These are phyloP conservation scores for Crataegus laevigata DNA, from an alignment of 306 rosid genomes.

Conservation along the genomic window DNA sequence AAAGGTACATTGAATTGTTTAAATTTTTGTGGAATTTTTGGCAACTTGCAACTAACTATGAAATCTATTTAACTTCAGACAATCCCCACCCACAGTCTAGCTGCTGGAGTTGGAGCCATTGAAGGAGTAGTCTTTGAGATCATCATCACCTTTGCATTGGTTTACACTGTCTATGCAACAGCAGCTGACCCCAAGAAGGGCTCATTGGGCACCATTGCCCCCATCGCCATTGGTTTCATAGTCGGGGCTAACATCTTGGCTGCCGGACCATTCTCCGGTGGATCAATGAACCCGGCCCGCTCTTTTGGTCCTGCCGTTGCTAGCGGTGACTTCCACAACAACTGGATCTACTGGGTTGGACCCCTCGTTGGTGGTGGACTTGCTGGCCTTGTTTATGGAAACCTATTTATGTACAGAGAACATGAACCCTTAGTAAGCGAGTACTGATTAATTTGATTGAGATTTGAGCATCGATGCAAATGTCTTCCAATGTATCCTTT, in stretches of 20 bases:
- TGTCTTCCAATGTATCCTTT: neutral
- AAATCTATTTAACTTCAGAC: constrained; percentile 25
- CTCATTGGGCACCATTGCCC: constrained; percentile 65
- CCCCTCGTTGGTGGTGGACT: constrained; percentile 80
- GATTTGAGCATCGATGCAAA: neutral
- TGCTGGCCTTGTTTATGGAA: constrained; percentile 79
- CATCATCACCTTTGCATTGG: constrained; percentile 71
- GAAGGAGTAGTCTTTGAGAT: constrained; percentile 72
- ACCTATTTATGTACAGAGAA: constrained; percentile 44
- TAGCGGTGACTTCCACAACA: constrained; percentile 62
- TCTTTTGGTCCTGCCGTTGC: constrained; percentile 91
- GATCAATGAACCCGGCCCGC: constrained; percentile 92
- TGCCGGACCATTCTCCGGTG: constrained; percentile 86
- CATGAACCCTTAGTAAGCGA: constrained; percentile 52
- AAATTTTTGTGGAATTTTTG: neutral
- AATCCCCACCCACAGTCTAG: constrained; percentile 61
- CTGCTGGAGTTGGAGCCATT: constrained; percentile 54
- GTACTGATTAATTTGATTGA: constrained; percentile 12
- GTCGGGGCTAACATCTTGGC: constrained; percentile 93
- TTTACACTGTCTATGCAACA: constrained; percentile 87
- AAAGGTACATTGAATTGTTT: neutral
- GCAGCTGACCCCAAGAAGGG: constrained; percentile 96
- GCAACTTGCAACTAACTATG: neutral
- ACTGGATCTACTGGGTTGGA: constrained; percentile 93
- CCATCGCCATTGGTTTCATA: constrained; percentile 84